These are phyloP conservation scores for Raddia guianensis DNA, from an alignment of 176 grass and related monocot genomes.

Conservation along the genomic window DNA sequence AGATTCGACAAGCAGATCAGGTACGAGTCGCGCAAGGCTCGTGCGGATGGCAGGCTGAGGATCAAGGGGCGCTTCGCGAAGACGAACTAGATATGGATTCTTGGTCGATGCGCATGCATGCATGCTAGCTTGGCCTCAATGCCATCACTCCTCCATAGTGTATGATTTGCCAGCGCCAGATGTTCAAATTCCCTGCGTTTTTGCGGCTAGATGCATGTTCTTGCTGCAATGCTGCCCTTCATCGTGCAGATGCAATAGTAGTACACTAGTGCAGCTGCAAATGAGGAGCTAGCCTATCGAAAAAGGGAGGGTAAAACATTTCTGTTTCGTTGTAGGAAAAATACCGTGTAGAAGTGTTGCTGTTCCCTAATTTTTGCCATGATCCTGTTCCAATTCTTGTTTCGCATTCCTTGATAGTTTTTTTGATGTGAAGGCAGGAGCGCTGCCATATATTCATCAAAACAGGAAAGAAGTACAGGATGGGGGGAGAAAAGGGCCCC, in stretches of 20 bases:
- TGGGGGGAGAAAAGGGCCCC: too few relatives aligned
- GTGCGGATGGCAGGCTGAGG: slow-evolving; percentile 71
- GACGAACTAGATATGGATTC: neutral
- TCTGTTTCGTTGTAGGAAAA: neutral
- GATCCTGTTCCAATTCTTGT: neutral
- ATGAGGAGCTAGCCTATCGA: neutral
- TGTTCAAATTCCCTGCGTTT: neutral
- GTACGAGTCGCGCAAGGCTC: slow-evolving; percentile 86
- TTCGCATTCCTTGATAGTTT: neutral
- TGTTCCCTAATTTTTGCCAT: neutral
- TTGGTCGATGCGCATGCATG: neutral
- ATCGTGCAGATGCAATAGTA: neutral
- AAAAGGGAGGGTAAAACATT: too few relatives aligned
- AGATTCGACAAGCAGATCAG: slow-evolving; percentile 89
- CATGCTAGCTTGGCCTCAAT: neutral
- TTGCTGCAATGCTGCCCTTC: neutral
- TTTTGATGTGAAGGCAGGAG: too few relatives aligned
- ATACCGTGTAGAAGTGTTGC: neutral
- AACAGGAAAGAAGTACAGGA: too few relatives aligned
- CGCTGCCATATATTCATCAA: too few relatives aligned
- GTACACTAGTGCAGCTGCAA: too few relatives aligned
- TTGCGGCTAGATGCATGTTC: neutral
- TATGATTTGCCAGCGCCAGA: neutral
- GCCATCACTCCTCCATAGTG: neutral
- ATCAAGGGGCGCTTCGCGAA: slow-evolving; percentile 89